Base-by-base conservation (phyloP, 352 stramenopile genomes). In the Globisporangium spinosum region DNA sequence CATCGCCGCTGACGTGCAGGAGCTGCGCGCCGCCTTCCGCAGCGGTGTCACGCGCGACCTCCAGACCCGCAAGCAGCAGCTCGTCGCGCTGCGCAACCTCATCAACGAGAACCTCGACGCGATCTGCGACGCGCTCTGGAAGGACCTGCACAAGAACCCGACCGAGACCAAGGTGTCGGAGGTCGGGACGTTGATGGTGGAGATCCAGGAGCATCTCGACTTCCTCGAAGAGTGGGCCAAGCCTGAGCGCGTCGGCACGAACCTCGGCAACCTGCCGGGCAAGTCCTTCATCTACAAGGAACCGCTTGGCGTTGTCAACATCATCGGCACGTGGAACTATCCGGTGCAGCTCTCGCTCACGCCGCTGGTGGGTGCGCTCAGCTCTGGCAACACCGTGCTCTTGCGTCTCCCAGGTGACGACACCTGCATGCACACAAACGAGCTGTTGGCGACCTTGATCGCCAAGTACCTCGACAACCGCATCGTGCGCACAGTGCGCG, bases 311-410 rank as follows among this genome's bases (percentile, higher is more conserved):
- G 83, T 95, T 49, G 89, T 94, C 3, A 91, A 84, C 51, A 67
- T 98, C 72, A 88, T 98, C 5, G 79, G 79, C 27, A 91, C 86
- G 72, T 98, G 89, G 86, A 98, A 98, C 67, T 98, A 97, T 67
- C 93, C 93, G 2, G 65, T 97, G 53, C 71, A 82, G 49, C 78
- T 98, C 0, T 76, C 70, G 5, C 59, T 98, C 5, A 74, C 81
- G 65, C 89, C 91, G 29, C 68, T 97, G 0, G 74, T 95, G 0
- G 89, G 85, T 17, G 89, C 87, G 2, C 58, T 98, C 20, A 90
- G 87, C 34, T 95, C 90, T 0, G 97, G 97, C 20, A 98, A 99
- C 85, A 88, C 82, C 15, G 86, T 76, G 23, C 62, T 99, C 7
- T 43, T 99, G 59, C 98, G 98, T 66, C 69, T 91, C 22, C 94